Evolutionary conservation across 345 rosid species (phyloP).

Genomic region (Eucalyptus curtisii): DNA sequence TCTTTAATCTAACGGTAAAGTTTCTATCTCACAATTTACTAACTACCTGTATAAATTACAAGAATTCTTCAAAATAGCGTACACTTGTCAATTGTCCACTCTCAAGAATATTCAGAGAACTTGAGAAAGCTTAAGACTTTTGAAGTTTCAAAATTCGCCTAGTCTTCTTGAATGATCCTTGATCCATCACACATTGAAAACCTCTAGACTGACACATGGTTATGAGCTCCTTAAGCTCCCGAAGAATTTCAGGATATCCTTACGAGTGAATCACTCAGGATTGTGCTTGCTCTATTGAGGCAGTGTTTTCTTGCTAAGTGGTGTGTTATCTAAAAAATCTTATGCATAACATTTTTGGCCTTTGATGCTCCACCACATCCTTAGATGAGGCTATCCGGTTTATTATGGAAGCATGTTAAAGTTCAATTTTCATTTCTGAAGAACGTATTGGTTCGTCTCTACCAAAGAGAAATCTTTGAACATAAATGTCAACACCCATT

Average conservation of each 20-base stretch:
- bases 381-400: not conserved
- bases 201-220: not conserved
- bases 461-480: not conserved
- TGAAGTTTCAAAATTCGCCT: rapidly evolving
- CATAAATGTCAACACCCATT: not conserved
- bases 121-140: too few relatives aligned
- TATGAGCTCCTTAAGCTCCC: conserved; percentile 70
- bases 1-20: too few relatives aligned
- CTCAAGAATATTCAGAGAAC: too few relatives aligned
- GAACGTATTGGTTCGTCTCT: not conserved
- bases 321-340: not conserved
- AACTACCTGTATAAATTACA: too few relatives aligned
- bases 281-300: not conserved
- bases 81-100: too few relatives aligned
- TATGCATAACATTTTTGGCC: not conserved
- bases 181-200: too few relatives aligned
- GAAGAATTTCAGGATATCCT: conserved; percentile 71
- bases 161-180: too few relatives aligned
- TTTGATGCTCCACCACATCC: not conserved
- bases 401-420: not conserved
- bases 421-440: not conserved
- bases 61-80: too few relatives aligned
- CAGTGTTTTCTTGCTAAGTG: not conserved
- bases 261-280: conserved; percentile 21
- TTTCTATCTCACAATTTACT: too few relatives aligned